Evolutionary conservation across 1,284 basidiomycete species (phyloP), one percentile per base, ranked within the genome.

Genomic region (Sanguinoderma infundibulare): DNA sequence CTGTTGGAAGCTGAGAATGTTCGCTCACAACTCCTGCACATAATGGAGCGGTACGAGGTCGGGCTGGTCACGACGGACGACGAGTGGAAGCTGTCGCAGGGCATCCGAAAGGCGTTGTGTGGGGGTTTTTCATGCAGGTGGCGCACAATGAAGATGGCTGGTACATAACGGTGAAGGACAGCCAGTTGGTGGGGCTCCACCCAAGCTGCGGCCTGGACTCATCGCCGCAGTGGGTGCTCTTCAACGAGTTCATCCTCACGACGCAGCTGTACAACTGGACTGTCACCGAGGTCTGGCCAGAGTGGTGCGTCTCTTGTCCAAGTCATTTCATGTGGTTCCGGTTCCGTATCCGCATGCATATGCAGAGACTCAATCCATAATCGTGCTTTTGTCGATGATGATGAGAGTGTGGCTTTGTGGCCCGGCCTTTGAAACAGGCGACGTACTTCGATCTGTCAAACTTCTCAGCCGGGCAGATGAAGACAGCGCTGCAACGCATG

Each of bases 51-150:
- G n/a, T 92, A 84, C 71, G 91, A 94, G 68, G 79, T 98, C 39
- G 90, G 94, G 34, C 77, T 97, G 20, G 78, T 96, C 28, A 91
- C 92, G 17, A 87, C 90, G 1, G 75, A 79, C 1, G 92, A 98
- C 70, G 87, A 92, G 75, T 87, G 86, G 74, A 91, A 90, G 71
- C 87, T 94, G 72, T 94, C 89, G 77, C 72, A 80, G 61, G 91
- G 92, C 69, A 90, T 99, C 62, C 87, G 94, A 30, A 90, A 91
- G 76, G 91, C 92, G 1, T 99, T 44, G 91, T 94, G 0, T 94
- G 91, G 72, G 97, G 96, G 0, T 99, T 95, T 83, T 99, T 99
- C n/a, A n/a, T n/a, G n/a, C n/a, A n/a, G n/a, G n/a, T n/a, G n/a
- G n/a, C n/a, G n/a, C n/a, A n/a, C n/a, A 79, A 98, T 98, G 97